Conservation (phyloP, 129 eudicot genomes). For the Saposhnikovia divaricata region DNA sequence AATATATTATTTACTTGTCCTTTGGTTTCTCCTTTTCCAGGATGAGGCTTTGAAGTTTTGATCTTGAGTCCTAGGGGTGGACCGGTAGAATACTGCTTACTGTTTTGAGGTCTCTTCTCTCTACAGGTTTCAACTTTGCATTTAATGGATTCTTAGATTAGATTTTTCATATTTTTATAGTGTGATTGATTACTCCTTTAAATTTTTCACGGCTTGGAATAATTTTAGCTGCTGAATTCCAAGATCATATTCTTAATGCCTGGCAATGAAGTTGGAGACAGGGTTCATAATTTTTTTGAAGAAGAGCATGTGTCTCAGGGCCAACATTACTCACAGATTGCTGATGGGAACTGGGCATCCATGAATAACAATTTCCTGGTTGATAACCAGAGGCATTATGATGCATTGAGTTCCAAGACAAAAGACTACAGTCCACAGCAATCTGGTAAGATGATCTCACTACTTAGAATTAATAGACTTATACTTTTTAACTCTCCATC, state of each 20-base stretch:
- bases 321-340: constrained; percentile 47
- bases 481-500: neutral
- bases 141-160: neutral
- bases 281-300: constrained; percentile 93
- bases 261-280: constrained; percentile 96
- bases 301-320: constrained; percentile 63
- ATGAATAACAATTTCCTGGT: constrained; percentile 53
- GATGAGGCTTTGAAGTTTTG: constrained; percentile 9
- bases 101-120: neutral
- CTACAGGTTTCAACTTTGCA: neutral
- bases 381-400: constrained; percentile 54
- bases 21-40: constrained; percentile 17
- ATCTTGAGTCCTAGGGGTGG: neutral
- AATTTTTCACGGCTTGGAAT: constrained; percentile 1
- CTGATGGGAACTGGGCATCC: constrained; percentile 62
- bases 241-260: constrained; percentile 63
- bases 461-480: neutral
- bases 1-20: neutral
- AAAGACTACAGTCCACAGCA: constrained; percentile 48
- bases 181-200: neutral
- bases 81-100: neutral
- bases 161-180: neutral
- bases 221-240: constrained; percentile 23
- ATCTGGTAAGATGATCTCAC: constrained; percentile 39
- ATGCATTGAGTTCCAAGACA: constrained; percentile 36